Conservation (phyloP, 495 filamentous ascomycete genomes). For the Aspergillus panamensis region DNA sequence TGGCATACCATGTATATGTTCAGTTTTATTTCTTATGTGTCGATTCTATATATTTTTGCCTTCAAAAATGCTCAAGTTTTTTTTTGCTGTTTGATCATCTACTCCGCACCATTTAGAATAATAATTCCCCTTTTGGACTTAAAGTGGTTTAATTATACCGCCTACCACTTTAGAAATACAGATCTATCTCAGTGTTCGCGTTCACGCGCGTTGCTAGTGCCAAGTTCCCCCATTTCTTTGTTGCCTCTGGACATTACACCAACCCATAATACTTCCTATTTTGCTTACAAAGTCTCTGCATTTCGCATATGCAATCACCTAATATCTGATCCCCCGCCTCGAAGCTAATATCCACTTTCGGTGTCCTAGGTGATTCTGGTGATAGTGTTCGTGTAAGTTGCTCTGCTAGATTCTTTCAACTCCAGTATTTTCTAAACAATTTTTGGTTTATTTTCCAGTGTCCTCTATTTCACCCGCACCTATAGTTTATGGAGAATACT, state of each 20-base stretch:
- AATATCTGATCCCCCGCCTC: background rate
- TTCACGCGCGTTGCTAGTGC: background rate
- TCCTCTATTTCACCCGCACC: background rate
- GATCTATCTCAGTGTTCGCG: background rate
- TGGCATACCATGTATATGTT: background rate
- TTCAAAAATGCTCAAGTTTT: background rate
- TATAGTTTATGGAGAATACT: background rate
- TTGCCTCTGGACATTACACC: no score
- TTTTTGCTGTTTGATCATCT: background rate
- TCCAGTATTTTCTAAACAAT: background rate
- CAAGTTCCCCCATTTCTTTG: no score
- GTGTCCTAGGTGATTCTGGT: background rate
- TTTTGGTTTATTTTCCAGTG: background rate
- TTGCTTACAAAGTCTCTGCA: no score
- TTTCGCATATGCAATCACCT: background rate
- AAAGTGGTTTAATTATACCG: conserved; percentile 4
- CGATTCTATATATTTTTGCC: background rate
- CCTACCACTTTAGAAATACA: conserved; percentile 8
- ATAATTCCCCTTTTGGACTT: background rate
- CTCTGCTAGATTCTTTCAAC: background rate
- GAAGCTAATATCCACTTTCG: background rate
- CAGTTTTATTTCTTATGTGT: background rate
- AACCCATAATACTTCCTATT: no score
- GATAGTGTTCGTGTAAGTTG: background rate
- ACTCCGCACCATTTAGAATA: background rate